Evolutionary conservation across 2,329 filamentous ascomycete genomes (phyloP), one percentile per base, ranked within the genome.

Genomic region (Leptosphaerulina australis): DNA sequence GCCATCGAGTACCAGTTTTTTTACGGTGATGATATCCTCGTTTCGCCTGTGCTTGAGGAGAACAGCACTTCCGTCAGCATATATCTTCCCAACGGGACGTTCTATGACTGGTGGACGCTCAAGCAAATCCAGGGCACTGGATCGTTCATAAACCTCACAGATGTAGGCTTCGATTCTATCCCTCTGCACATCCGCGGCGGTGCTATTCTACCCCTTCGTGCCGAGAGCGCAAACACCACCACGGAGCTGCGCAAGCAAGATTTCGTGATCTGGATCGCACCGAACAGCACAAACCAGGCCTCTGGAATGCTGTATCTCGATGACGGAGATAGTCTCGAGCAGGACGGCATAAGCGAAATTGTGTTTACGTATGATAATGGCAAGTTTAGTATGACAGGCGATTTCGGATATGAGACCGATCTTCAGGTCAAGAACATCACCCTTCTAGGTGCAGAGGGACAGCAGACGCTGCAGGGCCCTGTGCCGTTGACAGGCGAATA

Each of bases 211-310:
- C 85, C 86, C 2, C 72, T 85, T 50, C 81, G 87, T 24, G 72
- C 73, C 0, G 72, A 76, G 21, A 76, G 77, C 3, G 80, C 81
- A 36, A 84, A 83, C 77, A 89, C 76, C 64, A 91, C 69, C 67
- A 84, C 64, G 65, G 88, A 82, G 55, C 73, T 88, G 20, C 78
- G 87, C 34, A 81, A 82, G 64, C 78, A 87, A 60, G 77, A 86
- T 59, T 93, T 93, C 73, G 83, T 88, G 66, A 76, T 94, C 38
- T 69, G 92, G 49, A 80, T 94, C 30, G 86, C 88, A 0, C 79
- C 88, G 0, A 83, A 83, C 7, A 63, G 69, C 1, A 77, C 86
- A 28, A 86, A 85, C 3, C 81, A 76, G n/a, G 90, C 90, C 0
- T 66, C 67, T 0, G 90, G 90, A 0, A 77, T 78, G 37, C 75